phyloP scores from a whole-genome alignment of 257 asterid genomes.

The Paraleonurus japonicus region DNA sequence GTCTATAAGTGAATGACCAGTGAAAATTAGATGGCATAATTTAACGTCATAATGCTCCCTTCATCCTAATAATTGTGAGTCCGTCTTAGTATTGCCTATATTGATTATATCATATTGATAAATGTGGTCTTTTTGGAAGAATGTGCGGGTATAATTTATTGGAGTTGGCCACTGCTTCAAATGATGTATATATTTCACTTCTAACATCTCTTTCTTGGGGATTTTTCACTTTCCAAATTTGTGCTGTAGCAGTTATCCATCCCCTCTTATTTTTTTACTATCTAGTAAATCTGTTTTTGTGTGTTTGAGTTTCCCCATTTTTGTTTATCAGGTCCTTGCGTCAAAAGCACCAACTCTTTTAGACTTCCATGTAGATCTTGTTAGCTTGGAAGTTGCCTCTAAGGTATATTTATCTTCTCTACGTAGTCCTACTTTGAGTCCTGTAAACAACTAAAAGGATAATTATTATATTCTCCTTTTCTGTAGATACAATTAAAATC shows the following conservation, averaged over 20 bases:
- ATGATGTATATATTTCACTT: not conserved
- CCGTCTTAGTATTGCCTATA: not conserved
- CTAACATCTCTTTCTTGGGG: not conserved
- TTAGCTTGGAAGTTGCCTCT: slow-evolving; percentile 87
- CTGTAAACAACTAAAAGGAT: slow-evolving; percentile 19
- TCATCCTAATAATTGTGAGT: not conserved
- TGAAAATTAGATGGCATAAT: not conserved
- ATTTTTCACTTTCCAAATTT: not conserved
- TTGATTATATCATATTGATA: not conserved
- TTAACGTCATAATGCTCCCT: not conserved
- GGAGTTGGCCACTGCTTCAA: not conserved
- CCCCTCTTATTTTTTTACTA: not conserved
- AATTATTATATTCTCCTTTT: slow-evolving; percentile 10
- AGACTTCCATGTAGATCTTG: slow-evolving; percentile 69
- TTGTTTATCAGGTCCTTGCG: slow-evolving; percentile 72
- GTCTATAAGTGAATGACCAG: not conserved
- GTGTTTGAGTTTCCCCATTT: slow-evolving; percentile 11
- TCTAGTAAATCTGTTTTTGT: slow-evolving; percentile 8
- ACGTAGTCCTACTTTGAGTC: slow-evolving; percentile 16
- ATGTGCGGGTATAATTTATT: not conserved
- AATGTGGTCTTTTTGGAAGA: too few species aligned
- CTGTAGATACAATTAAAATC: slow-evolving; percentile 92
- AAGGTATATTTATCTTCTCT: slow-evolving; percentile 51
- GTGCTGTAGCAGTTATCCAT: not conserved
- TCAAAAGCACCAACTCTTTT: slow-evolving; percentile 67